These are phyloP conservation scores for Ambrosia trifida DNA, from an alignment of 129 eudicot species.

Conservation along the genomic window DNA sequence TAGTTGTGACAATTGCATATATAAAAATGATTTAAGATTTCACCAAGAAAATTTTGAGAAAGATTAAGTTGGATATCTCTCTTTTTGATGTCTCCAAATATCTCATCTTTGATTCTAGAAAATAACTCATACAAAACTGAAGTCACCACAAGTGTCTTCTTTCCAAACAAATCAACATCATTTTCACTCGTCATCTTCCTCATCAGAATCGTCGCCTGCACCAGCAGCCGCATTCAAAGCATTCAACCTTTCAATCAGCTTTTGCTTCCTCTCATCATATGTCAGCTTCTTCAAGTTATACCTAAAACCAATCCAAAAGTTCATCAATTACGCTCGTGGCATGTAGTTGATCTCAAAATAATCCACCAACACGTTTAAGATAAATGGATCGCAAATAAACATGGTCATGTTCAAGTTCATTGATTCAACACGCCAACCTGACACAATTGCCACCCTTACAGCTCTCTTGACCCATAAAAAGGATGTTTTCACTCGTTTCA, in stretches of 20 bases:
- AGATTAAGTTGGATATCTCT: not conserved
- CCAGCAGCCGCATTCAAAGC: conserved; percentile 51
- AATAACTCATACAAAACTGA: conserved; percentile 14
- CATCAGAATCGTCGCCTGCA: conserved; percentile 37
- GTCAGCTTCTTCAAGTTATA: conserved; percentile 58
- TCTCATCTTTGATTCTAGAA: conserved; percentile 12
- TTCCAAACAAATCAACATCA: not conserved
- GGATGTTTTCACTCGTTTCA: not conserved
- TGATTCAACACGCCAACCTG: not conserved
- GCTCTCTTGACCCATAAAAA: too few relatives aligned
- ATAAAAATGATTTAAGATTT: not conserved
- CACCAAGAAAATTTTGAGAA: not conserved
- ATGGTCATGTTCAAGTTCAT: not conserved
- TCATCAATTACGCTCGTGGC: not conserved
- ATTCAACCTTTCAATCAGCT: conserved; percentile 53
- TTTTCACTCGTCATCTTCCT: conserved; percentile 40
- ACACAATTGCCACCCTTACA: not conserved
- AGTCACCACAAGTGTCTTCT: conserved; percentile 3
- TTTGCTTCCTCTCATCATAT: conserved; percentile 52
- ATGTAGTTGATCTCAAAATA: not conserved
- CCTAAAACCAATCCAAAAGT: conserved; percentile 22
- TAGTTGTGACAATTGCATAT: not conserved
- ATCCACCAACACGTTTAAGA: not conserved
- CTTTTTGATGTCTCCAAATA: conserved; percentile 12
- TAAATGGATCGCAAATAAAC: not conserved